Evolutionary conservation across 495 filamentous ascomycete species (phyloP), one percentile per base, ranked within the genome.

Genomic region (Cercophora samala): DNA sequence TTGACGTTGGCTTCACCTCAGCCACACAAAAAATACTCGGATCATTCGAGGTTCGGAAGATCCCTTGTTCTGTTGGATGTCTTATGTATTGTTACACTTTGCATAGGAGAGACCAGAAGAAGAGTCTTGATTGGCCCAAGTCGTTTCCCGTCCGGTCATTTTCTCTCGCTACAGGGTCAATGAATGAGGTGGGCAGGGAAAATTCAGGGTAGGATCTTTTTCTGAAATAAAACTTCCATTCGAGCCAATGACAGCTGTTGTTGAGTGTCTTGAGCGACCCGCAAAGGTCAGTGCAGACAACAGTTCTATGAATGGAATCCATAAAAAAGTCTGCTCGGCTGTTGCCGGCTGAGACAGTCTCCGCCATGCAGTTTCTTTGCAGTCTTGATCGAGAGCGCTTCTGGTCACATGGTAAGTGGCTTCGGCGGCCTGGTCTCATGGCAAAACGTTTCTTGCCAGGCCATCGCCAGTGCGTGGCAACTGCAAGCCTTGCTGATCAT

Each of bases 371-470:
- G 64, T 60, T 21, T 53, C 52, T 46, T 46, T 46, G 3, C 15
- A 9, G n/a, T n/a, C 13, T 46, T 46, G 37, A 13, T 46, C 37
- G 37, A 46, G 13, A 1, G 53, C 15, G 22, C 9, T 23, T 21
- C n/a, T 56, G 53, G 17, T 60, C 58, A 60, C 64, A 58, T 60
- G 58, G 53, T 18, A 19, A 19, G 53, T 23, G 53, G 4, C 19
- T 9, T 3, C 15, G n/a, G 53, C 53, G 53, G 53, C 53, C 53
- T 56, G 53, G n/a, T 62, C 60, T 21, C 60, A 62, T 62, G n/a
- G 58, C 24, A 25, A 61, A 62, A 46, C 60, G 13, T 37, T 62
- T 29, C 22, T 29, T 62, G 60, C 58, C 60, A 62, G 26, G 60
- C 60, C 60, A 37, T 21, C 60, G 25, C 25, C 24, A 32, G 53